A percentile compares a stretch with the other conserved stretches of the same genome.
phyloP scores from a whole-genome alignment of 768 basidiomycete species.

The Tulasnella sp. region DNA sequence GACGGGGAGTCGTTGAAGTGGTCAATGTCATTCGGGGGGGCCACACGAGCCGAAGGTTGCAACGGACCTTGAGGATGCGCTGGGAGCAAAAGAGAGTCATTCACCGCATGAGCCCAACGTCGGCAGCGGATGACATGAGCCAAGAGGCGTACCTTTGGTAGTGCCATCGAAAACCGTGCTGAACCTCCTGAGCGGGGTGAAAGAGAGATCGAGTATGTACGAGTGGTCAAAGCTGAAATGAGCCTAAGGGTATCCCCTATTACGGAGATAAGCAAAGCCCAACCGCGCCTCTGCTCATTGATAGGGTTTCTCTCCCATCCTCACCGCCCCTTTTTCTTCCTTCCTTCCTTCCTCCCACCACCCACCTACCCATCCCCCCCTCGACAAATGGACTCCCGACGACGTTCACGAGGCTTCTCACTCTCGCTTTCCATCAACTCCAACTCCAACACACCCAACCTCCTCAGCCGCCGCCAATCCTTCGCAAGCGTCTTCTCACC shows the following conservation, averaged over 20 bases:
- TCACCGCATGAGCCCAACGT: not conserved
- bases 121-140: constrained; percentile 9
- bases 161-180: constrained; percentile 21
- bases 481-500: not conserved
- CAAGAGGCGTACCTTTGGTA: constrained; percentile 26
- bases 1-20: not conserved
- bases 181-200: not conserved
- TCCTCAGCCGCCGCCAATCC: constrained; percentile 3
- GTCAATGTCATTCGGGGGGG: not conserved
- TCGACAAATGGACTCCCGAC: not conserved
- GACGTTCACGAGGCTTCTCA: not conserved
- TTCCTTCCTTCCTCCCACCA: not conserved
- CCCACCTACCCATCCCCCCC: not conserved
- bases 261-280: not conserved
- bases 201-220: not conserved
- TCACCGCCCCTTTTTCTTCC: not conserved
- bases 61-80: constrained; percentile 16
- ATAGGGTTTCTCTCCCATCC: not conserved
- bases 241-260: not conserved
- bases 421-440: not conserved
- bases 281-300: not conserved
- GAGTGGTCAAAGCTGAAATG: not conserved
- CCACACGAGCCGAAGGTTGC: not conserved
- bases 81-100: constrained; percentile 1
- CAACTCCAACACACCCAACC: not conserved